Evolutionary conservation across 2,329 filamentous ascomycete genomes (phyloP).

Genomic region (Pseudopithomyces maydicus): DNA sequence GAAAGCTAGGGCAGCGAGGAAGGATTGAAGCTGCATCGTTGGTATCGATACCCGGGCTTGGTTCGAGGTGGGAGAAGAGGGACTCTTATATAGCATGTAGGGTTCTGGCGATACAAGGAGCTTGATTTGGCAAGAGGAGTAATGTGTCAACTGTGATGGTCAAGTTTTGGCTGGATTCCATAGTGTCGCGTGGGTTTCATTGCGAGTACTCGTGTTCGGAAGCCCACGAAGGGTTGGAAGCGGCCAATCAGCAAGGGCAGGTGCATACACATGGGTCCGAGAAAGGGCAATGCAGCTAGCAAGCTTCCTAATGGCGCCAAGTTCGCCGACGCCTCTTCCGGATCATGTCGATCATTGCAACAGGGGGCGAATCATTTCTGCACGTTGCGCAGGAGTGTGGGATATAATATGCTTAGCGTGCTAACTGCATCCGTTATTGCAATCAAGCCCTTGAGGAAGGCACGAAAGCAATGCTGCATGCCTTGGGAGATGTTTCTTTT

Average conservation of each 20-base stretch:
- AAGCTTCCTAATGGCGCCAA: constrained; percentile 1
- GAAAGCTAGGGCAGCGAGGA: background rate
- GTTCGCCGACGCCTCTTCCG: background rate
- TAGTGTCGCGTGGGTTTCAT: background rate
- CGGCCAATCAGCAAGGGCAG: background rate
- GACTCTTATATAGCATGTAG: background rate
- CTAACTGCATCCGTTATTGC: background rate
- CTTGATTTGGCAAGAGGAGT: background rate
- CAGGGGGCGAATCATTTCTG: background rate
- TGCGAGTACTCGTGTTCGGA: background rate
- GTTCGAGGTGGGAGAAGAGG: too few species aligned
- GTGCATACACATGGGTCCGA: background rate
- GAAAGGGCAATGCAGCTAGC: background rate
- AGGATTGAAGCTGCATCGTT: background rate
- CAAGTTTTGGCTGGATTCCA: background rate
- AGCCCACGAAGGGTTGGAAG: background rate
- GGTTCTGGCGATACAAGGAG: too few species aligned
- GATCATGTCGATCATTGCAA: background rate
- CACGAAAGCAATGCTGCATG: too few species aligned
- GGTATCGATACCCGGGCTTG: background rate
- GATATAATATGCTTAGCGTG: background rate
- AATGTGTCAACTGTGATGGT: background rate
- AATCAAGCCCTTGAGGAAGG: too few species aligned
- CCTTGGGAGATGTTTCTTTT: too few species aligned
- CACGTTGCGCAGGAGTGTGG: background rate